Evolutionary conservation across 805 yeast genomes (phyloP).

Genomic region (Candida coquimbonensis): DNA sequence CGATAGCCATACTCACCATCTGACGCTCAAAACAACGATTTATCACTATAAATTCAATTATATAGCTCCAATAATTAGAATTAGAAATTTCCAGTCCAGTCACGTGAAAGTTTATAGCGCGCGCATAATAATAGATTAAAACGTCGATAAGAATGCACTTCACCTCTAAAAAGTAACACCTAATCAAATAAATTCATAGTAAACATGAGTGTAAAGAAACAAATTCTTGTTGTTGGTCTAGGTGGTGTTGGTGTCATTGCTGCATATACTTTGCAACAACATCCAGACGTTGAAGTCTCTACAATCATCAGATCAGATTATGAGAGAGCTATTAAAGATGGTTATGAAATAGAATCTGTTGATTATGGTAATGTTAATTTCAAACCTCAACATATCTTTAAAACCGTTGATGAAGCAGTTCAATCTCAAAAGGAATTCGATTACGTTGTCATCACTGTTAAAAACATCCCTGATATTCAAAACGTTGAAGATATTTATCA

Average conservation of each 20-base stretch:
- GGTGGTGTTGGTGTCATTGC: slow-evolving; percentile 80
- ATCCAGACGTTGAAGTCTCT: slow-evolving; percentile 40
- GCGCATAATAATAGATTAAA: no score
- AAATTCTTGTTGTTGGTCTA: slow-evolving; percentile 57
- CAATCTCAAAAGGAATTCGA: slow-evolving; percentile 34
- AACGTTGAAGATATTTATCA: slow-evolving; percentile 43
- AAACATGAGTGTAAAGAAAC: slow-evolving; percentile 5
- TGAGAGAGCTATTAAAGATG: slow-evolving; percentile 37
- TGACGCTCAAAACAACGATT: no score
- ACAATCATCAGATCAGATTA: slow-evolving; percentile 57
- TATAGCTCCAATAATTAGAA: no score
- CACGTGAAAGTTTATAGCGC: no score
- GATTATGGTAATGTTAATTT: slow-evolving; percentile 52
- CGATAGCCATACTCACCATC: no score
- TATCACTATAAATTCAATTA: no score
- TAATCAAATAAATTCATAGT: no score
- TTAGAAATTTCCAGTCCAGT: no score
- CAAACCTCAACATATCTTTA: slow-evolving; percentile 39
- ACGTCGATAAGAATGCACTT: no score
- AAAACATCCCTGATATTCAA: slow-evolving; percentile 59
- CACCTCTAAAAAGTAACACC: no score
- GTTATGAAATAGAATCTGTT: slow-evolving; percentile 49
- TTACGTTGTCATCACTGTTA: slow-evolving; percentile 53
- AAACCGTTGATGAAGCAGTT: slow-evolving; percentile 27
- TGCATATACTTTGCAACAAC: slow-evolving; percentile 52